Evolutionary conservation across 2,329 filamentous ascomycete species (phyloP), one percentile per base, ranked within the genome.

Genomic region (Pseudopithomyces maydicus): DNA sequence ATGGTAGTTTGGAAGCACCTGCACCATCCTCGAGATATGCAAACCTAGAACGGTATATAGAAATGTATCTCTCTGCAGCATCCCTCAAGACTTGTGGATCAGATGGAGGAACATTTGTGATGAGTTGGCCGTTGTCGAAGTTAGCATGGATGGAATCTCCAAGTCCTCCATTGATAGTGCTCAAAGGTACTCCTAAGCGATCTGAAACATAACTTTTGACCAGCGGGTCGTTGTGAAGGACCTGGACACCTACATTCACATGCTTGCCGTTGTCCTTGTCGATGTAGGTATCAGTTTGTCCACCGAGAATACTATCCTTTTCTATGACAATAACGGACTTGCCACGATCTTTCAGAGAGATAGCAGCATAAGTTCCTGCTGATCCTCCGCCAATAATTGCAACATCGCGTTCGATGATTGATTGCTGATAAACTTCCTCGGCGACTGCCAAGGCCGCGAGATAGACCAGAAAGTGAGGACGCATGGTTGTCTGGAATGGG

Each of bases 271-370:
- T 76, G 0, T 39, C 29, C 1, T 70, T 67, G 46, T 79, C 80
- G 4, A 64, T 73, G 62, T 80, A 84, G 11, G 80, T 82, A 33
- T 81, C 70, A 8, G 80, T 78, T 57, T 83, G 81, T 2, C 82
- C 82, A 19, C 82, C 82, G 60, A 83, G 62, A 17, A 48, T 55
- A 17, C 51, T 56, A 44, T 77, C 61, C 39, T 66, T 70, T 58
- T 82, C 80, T 26, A 81, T 61, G 1, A 82, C 59, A 2, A 74
- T 68, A 14, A 81, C 69, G 5, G 55, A 74, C 26, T 76, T 71
- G 39, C 72, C 72, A 44, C 64, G 49, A 35, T 80, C 70, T 14
- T 72, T 65, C 10, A 82, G 70, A n/a, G 69, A 59, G 38, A 80
- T 72, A 6, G 79, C 79, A 12, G 75, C 68, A 56, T 79, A 76